Base-by-base conservation (phyloP, 2,329 filamentous ascomycete species). In the Hawksworthiomyces lignivorus region DNA sequence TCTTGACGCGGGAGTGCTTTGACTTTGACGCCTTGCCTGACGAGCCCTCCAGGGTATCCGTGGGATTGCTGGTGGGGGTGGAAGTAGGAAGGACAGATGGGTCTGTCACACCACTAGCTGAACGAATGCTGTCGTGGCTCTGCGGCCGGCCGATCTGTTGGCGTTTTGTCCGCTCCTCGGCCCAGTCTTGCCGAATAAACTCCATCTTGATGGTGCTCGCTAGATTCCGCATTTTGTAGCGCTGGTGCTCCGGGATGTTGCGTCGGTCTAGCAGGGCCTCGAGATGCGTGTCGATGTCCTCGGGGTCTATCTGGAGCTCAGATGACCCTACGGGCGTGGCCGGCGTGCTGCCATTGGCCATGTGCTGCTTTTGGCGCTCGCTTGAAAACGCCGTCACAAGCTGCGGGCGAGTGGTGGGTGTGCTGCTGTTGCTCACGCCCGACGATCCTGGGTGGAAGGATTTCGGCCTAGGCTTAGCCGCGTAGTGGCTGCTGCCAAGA, bases 131-230 rank as follows among this genome's bases (percentile, higher is more conserved):
- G 56, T 62, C 64, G 55, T 68, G 60, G 53, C 66, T 70, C 3
- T n/a, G 24, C 7, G 33, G 42, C 8, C 24, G 34, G 7, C 27
- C 36, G 3, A 29, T 36, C 19, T 45, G 39, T 15, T 46, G 21
- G 7, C 39, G 35, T 57, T 68, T 64, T 40, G 72, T 70, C 59
- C 69, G 67, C 62, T 73, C 80, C 59, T 84, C 83, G 7, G 77
- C 78, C 70, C 85, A 87, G 58, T 96, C 86, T 59, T 94, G 89
- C 40, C 83, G 82, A 54, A 97, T 88, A 54, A 98, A 94, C 57
- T 97, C 89, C 58, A 88, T 86, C 64, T 98, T 98, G 67, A 97
- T 89, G 27, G 85, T 84, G 50, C 87, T 75, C 48, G 86, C 87
- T 46, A 98, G 69, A 43, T 82, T 89, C 34, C 90, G 78, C 88